Base-by-base conservation (phyloP, 108 stramenopile species). In the Fragilaria radians region DNA sequence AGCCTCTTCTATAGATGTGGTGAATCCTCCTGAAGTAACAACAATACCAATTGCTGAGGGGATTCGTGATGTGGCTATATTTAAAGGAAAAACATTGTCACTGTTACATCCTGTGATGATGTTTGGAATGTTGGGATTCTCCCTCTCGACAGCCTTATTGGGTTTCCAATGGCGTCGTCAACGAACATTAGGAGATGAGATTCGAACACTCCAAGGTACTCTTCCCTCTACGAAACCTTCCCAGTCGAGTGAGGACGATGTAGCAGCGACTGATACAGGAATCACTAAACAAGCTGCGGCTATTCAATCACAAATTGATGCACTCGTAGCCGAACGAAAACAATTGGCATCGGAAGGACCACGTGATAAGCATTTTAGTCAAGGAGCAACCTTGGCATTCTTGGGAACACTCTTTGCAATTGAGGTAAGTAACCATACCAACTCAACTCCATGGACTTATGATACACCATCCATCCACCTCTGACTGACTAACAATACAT, bases 91-190 rank as follows among this genome's bases (percentile, higher is more conserved):
- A 22, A 87, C 85, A 5, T 74, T 78, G 27, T 78, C 83, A n/a
- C 63, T 96, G 26, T 54, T 96, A 19, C 97, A 98, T 72, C 97
- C 97, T 23, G 65, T 85, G 34, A 70, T 83, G 64, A 98, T 96
- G 95, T 54, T 64, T 32, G 49, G 69, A 42, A 70, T 93, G 71
- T 70, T 89, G 4, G 66, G 61, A 0, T 62, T 91, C 9, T 81
- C 83, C 28, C 48, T 81, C 5, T 92, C 79, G 24, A 91, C 97
- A 28, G 97, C 82, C 11, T 63, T 90, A 27, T 68, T 93, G 34
- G 97, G 97, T 32, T 88, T 94, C 59, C 81, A 98, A 46, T 98
- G 94, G 93, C 73, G 95, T 11, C 77, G 92, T 42, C 89, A 92
- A 67, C 78, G 96, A 7, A 95, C 93, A 22, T 53, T 96, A 5